Base-by-base conservation (phyloP, 2,329 filamentous ascomycete genomes). In the Hawksworthiomyces lignivorus region DNA sequence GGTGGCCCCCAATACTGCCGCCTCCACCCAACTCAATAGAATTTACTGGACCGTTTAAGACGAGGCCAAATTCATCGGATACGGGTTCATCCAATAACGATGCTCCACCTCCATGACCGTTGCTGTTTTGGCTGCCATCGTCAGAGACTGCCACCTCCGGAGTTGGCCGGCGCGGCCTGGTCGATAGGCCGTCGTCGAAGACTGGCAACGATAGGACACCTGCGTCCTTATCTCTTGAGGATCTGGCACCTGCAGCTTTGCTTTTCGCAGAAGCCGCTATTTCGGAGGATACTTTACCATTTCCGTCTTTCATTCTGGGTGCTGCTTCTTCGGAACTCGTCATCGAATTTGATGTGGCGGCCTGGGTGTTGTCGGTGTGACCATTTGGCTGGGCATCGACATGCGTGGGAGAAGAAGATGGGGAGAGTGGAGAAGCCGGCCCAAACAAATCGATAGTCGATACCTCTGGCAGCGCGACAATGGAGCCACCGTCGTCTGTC, bases 21-120 rank as follows among this genome's bases (percentile, higher is more conserved):
- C 20, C 15, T 5, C 35, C 19, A 22, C 19, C 22, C 9, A 11
- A 53, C 39, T 79, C 75, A n/a, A 67, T 70, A 12, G 70, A 69
- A 51, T 79, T 75, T 26, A 62, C 64, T 21, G 65, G 63, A 15
- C 60, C 63, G 34, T 62, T 62, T 27, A 62, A 62, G 15, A 66
- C 62, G 27, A 78, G 58, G 9, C 72, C 75, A 49, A 81, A 80
- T 39, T 81, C 77, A 54, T 82, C 77, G 5, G 68, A 65, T 42
- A 70, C 62, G 19, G 68, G 61, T 43, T 78, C 75, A 34, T 75
- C 74, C 36, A 77, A 55, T 3, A 68, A 64, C 47, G 70, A 69
- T 29, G 61, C 61, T 14, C 61, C 34, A 9, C 64, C 64, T 20
- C 32, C 42, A 7, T 65, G 67, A 1, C 64, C 65, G 26, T 59